Base-by-base conservation (phyloP, 164 flowering plant species). In the Amborella trichopoda region DNA sequence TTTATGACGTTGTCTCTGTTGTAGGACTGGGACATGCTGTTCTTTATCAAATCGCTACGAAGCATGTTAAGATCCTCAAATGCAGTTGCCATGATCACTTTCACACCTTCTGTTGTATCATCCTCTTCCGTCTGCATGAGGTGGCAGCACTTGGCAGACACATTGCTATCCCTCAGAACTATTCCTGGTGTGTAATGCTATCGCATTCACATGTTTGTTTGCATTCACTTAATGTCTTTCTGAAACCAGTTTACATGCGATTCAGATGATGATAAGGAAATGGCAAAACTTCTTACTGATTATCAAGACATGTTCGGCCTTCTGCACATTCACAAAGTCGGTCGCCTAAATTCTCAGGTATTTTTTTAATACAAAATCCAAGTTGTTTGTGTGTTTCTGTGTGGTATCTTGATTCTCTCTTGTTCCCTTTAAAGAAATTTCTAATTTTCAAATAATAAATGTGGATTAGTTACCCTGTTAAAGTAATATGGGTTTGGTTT, bases 71-170 rank as follows among this genome's bases (percentile, higher is more conserved):
- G 74, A 40, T 59, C 75, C 59, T 74, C 89, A 40, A 85, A 88
- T 79, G 86, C 91, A 48, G 94, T 88, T 67, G 94, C 76, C 40
- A 44, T 88, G 40, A 48, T 93, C 45, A 80, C 88, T 19, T 93
- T 80, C 49, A 78, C 90, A 19, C 73, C 95, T 48, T 77, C 87
- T 9, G 73, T 93, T 50, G 78, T 93, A 49, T n/a, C n/a, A n/a
- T 82, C 91, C 23, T 64, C 79, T 44, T 68, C 90, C 6, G 67
- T 69, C 56, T 75, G 77, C 18, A 93, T 73, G 64, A 75, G 99
- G 60, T 77, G 68, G 88, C 99, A 93, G 70, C 99, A 93, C 65
- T 60, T 93, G 82, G 85, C 96, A 9, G 99, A 88, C 50, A 88
- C 88, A n/a, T 66, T 93, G 62, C 67, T 93, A 42, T 80, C 95